Percentiles rank a stretch among this genome's conserved stretches.
phyloP scores from a whole-genome alignment of 192 early-diverging fungal species.

The Thamnidium elegans region DNA sequence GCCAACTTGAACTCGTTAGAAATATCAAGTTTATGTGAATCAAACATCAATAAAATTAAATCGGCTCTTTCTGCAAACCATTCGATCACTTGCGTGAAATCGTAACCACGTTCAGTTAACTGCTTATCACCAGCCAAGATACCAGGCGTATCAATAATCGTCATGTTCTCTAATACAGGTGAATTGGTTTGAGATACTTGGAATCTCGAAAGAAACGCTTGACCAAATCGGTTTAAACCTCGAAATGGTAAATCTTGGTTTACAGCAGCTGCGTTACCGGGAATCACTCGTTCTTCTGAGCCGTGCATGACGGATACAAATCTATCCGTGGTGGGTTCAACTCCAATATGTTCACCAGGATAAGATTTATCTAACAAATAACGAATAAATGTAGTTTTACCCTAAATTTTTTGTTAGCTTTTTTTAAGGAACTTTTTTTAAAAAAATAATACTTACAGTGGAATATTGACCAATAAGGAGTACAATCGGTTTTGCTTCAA shows the following conservation, averaged over 20 bases:
- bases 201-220: conserved; percentile 76
- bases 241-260: conserved; percentile 71
- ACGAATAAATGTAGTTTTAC: conserved; percentile 82
- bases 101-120: conserved; percentile 70
- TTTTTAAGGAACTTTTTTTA: not conserved
- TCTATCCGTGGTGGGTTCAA: conserved; percentile 78
- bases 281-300: conserved; percentile 69
- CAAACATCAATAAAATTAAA: conserved; percentile 77
- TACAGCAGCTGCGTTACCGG: conserved; percentile 80
- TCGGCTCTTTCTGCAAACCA: conserved; percentile 88
- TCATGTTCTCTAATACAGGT: conserved; percentile 72
- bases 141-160: conserved; percentile 82
- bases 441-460: conserved; percentile 39
- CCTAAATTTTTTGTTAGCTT: conserved; percentile 24
- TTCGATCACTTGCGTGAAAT: conserved; percentile 72
- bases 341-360: conserved; percentile 75
- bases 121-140: conserved; percentile 82
- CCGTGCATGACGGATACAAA: conserved; percentile 82
- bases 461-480: conserved; percentile 82
- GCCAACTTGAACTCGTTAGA: conserved; percentile 80
- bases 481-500: conserved; percentile 81
- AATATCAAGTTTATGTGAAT: conserved; percentile 84
- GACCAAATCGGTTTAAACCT: conserved; percentile 71
- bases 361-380: conserved; percentile 73
- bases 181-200: conserved; percentile 75